Conservation (phyloP, 345 rosid genomes). For the Pistacia atlantica region DNA sequence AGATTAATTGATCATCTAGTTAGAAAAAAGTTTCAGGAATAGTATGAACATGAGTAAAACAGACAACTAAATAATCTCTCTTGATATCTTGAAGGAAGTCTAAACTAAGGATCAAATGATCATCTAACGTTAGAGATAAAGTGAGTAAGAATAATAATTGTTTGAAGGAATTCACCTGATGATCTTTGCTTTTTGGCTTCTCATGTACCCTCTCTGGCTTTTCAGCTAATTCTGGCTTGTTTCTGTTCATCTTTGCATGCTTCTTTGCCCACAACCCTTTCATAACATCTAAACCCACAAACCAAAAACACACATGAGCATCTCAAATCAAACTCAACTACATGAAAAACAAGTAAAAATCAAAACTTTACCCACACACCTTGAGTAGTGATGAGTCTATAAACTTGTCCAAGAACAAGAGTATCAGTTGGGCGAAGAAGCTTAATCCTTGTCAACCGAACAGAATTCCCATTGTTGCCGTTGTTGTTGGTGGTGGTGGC, state of each 20-base stretch:
- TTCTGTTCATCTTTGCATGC: constrained; percentile 58
- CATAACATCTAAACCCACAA: constrained; percentile 66
- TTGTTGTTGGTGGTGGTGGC: not conserved
- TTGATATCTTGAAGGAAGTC: too few relatives aligned
- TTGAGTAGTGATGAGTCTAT: constrained; percentile 78
- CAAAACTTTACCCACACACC: constrained; percentile 34
- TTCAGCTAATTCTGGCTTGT: constrained; percentile 29
- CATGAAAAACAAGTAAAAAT: not conserved
- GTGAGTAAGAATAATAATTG: not conserved
- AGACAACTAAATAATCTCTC: not conserved
- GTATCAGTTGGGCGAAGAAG: constrained; percentile 88
- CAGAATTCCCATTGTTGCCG: constrained; percentile 27
- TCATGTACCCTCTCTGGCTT: constrained; percentile 25
- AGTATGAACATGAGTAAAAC: not conserved
- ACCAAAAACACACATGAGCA: not conserved
- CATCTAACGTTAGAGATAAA: not conserved
- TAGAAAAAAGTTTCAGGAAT: not conserved
- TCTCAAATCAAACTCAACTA: constrained; percentile 16
- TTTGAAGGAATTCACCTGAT: constrained; percentile 38
- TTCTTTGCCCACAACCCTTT: constrained; percentile 75
- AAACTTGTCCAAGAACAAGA: constrained; percentile 76
- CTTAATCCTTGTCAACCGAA: constrained; percentile 83
- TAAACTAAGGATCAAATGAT: not conserved
- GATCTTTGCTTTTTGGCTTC: constrained; percentile 35
- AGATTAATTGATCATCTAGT: not conserved